These are phyloP conservation scores for Aspergillus conjunctus DNA, from an alignment of 495 filamentous ascomycete species.

Conservation along the genomic window DNA sequence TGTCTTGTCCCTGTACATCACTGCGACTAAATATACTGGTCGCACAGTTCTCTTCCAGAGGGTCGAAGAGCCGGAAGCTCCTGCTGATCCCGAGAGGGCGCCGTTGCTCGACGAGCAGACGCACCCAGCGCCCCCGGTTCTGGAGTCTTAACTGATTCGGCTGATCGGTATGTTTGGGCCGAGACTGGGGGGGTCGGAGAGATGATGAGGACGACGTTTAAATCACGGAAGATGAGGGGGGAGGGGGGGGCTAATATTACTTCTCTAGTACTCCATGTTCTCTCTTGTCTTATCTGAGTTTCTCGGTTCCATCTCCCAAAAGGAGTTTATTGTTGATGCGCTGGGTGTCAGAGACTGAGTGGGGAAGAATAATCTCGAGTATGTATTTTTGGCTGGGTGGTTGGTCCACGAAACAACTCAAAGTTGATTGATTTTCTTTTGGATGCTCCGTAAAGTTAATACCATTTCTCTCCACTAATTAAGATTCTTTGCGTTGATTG, in stretches of 20 bases:
- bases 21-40: conserved; percentile 63
- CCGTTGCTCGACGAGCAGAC: conserved; percentile 43
- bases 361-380: neutral
- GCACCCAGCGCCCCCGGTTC: conserved; percentile 19
- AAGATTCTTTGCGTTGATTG: no score
- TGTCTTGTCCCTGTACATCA: conserved; percentile 62
- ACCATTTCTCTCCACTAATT: no score
- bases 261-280: no score
- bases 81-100: conserved; percentile 43
- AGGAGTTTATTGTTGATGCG: neutral
- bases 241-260: no score
- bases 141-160: neutral
- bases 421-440: no score
- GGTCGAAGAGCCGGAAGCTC: conserved; percentile 34
- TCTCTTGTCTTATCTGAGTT: neutral
- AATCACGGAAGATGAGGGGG: no score
- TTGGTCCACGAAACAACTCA: no score
- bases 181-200: no score
- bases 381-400: no score
- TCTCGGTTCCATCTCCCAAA: neutral
- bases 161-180: no score
- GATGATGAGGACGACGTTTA: no score
- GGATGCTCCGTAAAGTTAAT: no score
- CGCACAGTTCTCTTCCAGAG: conserved; percentile 48
- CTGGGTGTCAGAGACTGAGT: neutral